Base-by-base conservation (phyloP, 1,284 basidiomycete species). In the Rhodotorula sp. region DNA sequence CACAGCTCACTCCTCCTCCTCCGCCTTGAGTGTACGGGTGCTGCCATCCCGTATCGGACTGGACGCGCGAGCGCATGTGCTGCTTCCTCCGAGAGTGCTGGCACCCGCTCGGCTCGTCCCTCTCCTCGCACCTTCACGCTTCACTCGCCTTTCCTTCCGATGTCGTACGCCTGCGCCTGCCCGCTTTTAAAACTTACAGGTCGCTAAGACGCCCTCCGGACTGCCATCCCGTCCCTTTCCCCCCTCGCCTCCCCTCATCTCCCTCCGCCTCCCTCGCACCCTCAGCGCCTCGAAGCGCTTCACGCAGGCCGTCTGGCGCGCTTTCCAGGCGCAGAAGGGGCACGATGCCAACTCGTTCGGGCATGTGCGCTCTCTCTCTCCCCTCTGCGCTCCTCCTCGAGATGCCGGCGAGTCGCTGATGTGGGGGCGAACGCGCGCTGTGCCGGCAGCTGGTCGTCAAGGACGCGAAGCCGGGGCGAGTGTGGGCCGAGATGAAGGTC, bases 271-370 rank as follows among this genome's bases (percentile, higher is more conserved):
- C 36, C 36, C 48, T 22, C 41, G 15, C 34, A 17, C 32, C 22
- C 17, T 46, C 59, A 67, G 69, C 13, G 66, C 65, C 12, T 65
- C 70, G 12, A 64, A 54, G 64, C 71, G 74, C 25, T 78, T 77
- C 61, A 67, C 66, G 22, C 57, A 60, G 17, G 39, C 66, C 27
- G 76, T 76, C 50, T 78, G 77, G 77, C 51, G 66, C 34, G 67
- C 68, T 13, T 78, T 78, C 67, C 62, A 75, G 12, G 62, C 39
- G 6, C 71, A 73, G 55, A 46, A 46, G 29, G 78, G 75, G 1
- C 75, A 76, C 62, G 75, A 76, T 22, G 57, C 62, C 15, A 76
- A 66, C 57, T 70, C 64, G 9, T 72, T 75, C 41, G 66, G 66
- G 0, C 68, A 73, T 32, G 66, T 70, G 36, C 34, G 69, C 48